These are phyloP conservation scores for Podospora comata DNA, from an alignment of 495 filamentous ascomycete species.

Conservation along the genomic window DNA sequence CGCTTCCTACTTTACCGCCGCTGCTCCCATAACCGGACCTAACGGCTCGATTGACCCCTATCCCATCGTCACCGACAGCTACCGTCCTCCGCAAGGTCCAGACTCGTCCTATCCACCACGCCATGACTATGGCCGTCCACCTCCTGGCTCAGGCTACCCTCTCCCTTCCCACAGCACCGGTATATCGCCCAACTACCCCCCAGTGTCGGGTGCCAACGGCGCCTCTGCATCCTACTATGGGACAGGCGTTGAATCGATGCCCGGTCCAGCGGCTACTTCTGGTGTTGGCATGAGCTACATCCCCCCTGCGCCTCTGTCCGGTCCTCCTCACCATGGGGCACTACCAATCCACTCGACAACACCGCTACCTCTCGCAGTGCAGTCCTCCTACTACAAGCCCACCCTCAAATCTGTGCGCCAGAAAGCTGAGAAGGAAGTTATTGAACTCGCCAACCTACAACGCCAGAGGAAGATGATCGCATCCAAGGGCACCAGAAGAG, in stretches of 20 bases:
- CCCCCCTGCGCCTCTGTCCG: neutral
- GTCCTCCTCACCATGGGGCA: neutral
- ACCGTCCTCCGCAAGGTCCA: neutral
- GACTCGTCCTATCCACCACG: neutral
- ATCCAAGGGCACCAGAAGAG: neutral
- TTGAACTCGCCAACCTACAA: slow-evolving; percentile 37
- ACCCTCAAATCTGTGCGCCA: slow-evolving; percentile 22
- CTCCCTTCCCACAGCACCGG: slow-evolving; percentile 1
- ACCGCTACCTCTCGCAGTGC: neutral
- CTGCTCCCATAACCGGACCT: neutral
- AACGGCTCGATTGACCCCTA: neutral
- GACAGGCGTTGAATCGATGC: slow-evolving; percentile 1
- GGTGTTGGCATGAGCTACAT: neutral
- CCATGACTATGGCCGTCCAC: slow-evolving; percentile 2
- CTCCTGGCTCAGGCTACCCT: slow-evolving; percentile 1
- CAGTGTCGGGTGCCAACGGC: slow-evolving; percentile 1
- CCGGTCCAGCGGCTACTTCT: slow-evolving; percentile 9
- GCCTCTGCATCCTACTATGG: neutral
- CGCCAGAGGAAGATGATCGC: slow-evolving; percentile 19
- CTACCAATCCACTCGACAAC: neutral
- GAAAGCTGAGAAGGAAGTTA: slow-evolving; percentile 33
- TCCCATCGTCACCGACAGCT: neutral
- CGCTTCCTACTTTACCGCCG: neutral
- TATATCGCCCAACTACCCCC: neutral
- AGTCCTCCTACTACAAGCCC: neutral